Evolutionary conservation across 805 yeast species (phyloP).

Genomic region (Candida vartiovaarae): DNA sequence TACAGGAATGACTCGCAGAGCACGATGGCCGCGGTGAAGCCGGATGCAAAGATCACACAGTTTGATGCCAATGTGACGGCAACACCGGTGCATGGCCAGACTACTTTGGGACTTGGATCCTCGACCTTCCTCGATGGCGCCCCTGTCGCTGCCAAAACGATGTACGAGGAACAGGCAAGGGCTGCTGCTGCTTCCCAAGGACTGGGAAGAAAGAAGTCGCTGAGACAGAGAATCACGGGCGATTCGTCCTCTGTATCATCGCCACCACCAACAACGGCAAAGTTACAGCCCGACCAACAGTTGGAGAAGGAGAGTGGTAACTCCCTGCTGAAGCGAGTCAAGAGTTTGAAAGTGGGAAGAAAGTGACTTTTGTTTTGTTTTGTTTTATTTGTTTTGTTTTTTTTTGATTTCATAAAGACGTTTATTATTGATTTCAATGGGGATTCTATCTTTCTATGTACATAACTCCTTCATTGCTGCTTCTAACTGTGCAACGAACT

Average conservation of each 20-base stretch:
- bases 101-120: slow-evolving; percentile 84
- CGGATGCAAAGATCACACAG: slow-evolving; percentile 43
- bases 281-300: background rate
- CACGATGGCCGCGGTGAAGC: slow-evolving; percentile 39
- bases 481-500: slow-evolving; percentile 6
- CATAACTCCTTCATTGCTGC: slow-evolving; percentile 3
- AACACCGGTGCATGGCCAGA: slow-evolving; percentile 74
- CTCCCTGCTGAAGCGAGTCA: slow-evolving; percentile 75
- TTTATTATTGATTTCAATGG: background rate
- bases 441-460: background rate
- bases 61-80: slow-evolving; percentile 69
- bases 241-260: background rate
- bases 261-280: background rate
- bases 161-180: slow-evolving; percentile 28
- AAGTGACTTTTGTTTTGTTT: slow-evolving; percentile 6
- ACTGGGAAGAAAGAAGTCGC: slow-evolving; percentile 76
- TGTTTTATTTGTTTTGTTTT: background rate
- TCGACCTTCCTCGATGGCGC: slow-evolving; percentile 94
- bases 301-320: slow-evolving; percentile 29
- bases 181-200: slow-evolving; percentile 30
- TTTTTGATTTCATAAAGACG: background rate
- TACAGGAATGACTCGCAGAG: slow-evolving; percentile 9
- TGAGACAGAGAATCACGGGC: slow-evolving; percentile 53
- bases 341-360: slow-evolving; percentile 75
- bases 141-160: slow-evolving; percentile 64